Evolutionary conservation across 2,329 filamentous ascomycete species (phyloP), one percentile per base, ranked within the genome.

Genomic region (Chalara sp.): DNA sequence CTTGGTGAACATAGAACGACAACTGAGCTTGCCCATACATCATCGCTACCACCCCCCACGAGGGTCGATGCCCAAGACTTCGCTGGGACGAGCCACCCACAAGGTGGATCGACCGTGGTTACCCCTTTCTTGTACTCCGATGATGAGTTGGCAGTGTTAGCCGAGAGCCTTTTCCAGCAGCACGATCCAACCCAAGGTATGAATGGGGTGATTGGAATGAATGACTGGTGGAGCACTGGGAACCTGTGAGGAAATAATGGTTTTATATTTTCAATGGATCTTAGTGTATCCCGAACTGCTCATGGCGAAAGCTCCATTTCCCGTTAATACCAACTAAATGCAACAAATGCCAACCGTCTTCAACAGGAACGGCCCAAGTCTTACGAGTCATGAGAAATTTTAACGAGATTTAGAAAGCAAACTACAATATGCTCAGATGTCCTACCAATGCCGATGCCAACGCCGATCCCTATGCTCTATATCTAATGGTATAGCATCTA

Each of bases 81-180:
- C 42, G 45, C 63, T 35, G 29, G 55, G n/a, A 48, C 51, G 46
- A 47, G 28, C 35, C 59, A 60, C 51, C 32, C 50, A 11, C n/a
- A 37, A 6, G 45, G 50, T 50, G 13, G 54, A 46, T 21, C 21
- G 21, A 21, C 21, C 21, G 43, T 10, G 31, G 40, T 32, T n/a
- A n/a, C 39, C 2, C 28, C 57, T 21, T 53, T 62, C 6, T 47
- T 53, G 4, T 65, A 61, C 44, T 64, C 62, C 1, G 65, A 72
- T 54, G 69, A 73, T 52, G 71, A 73, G 30, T 64, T 72, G 32
- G 72, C 71, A 2, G 73, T 75, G 33, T 60, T 74, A 42, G 72
- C 72, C 4, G 68, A 73, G 44, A 74, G 70, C 53, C 74, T 74
- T 55, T 75, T 75, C 51, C 68, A 71, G 11, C 70, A 72, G 48